These are phyloP conservation scores for Citrus mangshanensis DNA, from an alignment of 345 rosid species.

Conservation along the genomic window DNA sequence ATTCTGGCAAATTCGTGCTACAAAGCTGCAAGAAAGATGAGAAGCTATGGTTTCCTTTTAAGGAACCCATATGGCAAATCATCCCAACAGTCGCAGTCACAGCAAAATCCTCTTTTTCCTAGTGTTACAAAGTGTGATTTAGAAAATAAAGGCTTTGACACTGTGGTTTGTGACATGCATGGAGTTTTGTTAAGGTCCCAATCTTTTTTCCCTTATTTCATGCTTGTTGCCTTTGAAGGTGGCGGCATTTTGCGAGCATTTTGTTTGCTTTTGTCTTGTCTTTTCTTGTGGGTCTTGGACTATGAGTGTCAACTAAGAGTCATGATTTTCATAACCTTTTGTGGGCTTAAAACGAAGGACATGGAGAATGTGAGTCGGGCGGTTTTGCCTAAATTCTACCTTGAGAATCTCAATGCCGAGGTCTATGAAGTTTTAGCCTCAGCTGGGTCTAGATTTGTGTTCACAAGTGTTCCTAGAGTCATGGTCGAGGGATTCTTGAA, in stretches of 20 bases:
- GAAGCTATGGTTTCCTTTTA: conserved; percentile 48
- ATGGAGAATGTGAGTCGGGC: conserved; percentile 66
- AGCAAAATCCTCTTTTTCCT: conserved; percentile 39
- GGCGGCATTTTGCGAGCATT: conserved; percentile 76
- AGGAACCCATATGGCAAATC: conserved; percentile 35
- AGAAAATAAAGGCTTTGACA: conserved; percentile 24
- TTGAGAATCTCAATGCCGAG: conserved; percentile 63
- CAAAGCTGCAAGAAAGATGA: conserved; percentile 60
- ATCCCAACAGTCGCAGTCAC: conserved; percentile 13
- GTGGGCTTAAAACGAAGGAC: conserved; percentile 58
- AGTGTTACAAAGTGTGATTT: conserved; percentile 33
- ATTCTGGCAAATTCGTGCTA: conserved; percentile 60
- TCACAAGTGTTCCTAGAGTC: conserved; percentile 76
- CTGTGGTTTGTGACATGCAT: conserved; percentile 64
- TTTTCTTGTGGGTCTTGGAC: conserved; percentile 55
- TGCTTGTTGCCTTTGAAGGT: conserved; percentile 92
- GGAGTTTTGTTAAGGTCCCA: conserved; percentile 55
- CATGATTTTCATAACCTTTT: conserved; percentile 72
- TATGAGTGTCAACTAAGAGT: conserved; percentile 47
- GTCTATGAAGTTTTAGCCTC: conserved; percentile 53
- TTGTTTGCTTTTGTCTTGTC: conserved; percentile 49
- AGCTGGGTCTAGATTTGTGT: conserved; percentile 41
- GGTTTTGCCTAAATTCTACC: conserved; percentile 88
- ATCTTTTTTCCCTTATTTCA: conserved; percentile 85
- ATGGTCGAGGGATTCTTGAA: conserved; percentile 73